phyloP scores from a whole-genome alignment of 257 asterid species.

The Coffea eugenioides region DNA sequence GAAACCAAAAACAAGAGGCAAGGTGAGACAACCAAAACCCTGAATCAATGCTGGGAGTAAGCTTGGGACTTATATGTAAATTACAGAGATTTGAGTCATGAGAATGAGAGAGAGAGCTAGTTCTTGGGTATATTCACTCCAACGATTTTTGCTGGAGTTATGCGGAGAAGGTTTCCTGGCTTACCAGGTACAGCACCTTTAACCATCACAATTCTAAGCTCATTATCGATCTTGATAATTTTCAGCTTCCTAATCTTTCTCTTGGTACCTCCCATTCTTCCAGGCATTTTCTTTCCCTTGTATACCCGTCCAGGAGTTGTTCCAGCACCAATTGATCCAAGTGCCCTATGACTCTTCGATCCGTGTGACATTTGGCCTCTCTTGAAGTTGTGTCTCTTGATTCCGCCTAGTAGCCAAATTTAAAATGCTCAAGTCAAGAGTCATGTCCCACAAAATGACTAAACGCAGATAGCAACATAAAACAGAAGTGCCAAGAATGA shows the following conservation, averaged over 20 bases:
- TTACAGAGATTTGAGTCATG: not conserved
- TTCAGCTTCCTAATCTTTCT: constrained; percentile 77
- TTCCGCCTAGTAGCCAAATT: constrained; percentile 64
- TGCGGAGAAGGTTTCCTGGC: constrained; percentile 94
- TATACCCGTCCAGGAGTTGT: constrained; percentile 97
- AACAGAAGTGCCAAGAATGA: not conserved
- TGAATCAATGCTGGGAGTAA: not conserved
- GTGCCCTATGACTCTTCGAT: constrained; percentile 88
- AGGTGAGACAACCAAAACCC: not conserved
- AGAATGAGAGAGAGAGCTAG: constrained; percentile 26
- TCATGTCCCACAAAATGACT: not conserved
- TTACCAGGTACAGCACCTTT: constrained; percentile 97
- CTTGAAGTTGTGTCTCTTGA: constrained; percentile 88
- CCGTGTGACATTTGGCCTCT: constrained; percentile 97
- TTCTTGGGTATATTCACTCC: constrained; percentile 77
- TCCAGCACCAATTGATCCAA: constrained; percentile 97
- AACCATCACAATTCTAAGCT: constrained; percentile 74
- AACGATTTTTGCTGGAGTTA: constrained; percentile 92
- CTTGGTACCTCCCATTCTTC: constrained; percentile 95
- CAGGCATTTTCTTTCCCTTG: constrained; percentile 96
- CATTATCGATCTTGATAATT: constrained; percentile 80
- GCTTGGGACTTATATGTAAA: not conserved
- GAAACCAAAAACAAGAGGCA: not conserved
- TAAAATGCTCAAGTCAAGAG: constrained; percentile 7
- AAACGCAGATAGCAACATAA: not conserved